Evolutionary conservation across 2,329 filamentous ascomycete species (phyloP), one percentile per base, ranked within the genome.

Genomic region (Botryotinia narcissicola): DNA sequence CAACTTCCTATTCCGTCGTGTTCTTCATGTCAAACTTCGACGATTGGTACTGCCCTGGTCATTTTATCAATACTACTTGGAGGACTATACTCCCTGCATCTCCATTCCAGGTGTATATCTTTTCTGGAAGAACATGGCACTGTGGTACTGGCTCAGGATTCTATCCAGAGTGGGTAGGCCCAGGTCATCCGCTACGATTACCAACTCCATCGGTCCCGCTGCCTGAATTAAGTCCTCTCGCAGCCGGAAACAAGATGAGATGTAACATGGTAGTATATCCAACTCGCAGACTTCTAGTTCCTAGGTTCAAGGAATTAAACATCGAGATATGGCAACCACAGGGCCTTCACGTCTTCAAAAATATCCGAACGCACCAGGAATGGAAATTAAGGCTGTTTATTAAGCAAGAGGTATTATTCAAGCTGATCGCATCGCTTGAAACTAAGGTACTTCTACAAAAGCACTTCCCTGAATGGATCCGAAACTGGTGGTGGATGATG

Each of bases 401-500:
- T 4, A 63, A 63, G 40, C 37, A 63, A 32, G 61, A 63, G 8
- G 61, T 44, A 7, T 16, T 63, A 14, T 44, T 63, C 6, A 63
- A 63, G 40, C 18, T 63, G 1, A 14, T 63, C 42, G 61, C 40
- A 29, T n/a, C n/a, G 25, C 61, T 63, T 2, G 37, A 44, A 44
- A 29, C 40, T 25, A 20, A 63, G 22, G 40, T 44, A 18, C 61
- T 44, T 44, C 40, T 63, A 29, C 61, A 63, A 0, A 29, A 63
- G 8, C 25, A 29, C n/a, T 63, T 63, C 8, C 40, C 61, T 22
- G 40, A 63, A 7, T 63, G 61, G 61, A 63, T 63, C 9, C 61
- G 61, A 16, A 63, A 63, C 42, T 63, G 61, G 61, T 63, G 61
- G 61, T 63, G 61, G 61, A 63, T 63, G 61, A 63, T 63, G 40